Evolutionary conservation across 2,329 filamentous ascomycete species (phyloP), one percentile per base, ranked within the genome.

Genomic region (Epichloe typhina): DNA sequence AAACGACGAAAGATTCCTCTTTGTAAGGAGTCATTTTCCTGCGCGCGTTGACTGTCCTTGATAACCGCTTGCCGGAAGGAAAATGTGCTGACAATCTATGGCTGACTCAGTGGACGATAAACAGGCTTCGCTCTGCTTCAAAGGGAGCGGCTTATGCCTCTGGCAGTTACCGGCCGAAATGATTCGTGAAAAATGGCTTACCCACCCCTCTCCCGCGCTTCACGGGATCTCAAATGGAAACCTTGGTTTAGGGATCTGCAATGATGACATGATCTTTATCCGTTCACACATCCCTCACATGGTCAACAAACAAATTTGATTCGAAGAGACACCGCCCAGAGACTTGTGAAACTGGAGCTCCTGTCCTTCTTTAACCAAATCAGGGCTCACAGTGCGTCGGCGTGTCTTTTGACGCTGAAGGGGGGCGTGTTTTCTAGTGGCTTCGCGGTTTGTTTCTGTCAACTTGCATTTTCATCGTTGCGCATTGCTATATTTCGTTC

Each of bases 81-180:
- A 76, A 73, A 56, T 74, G 70, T 79, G 78, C 80, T 83, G 80
- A 83, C 79, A 80, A 78, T 78, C 75, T 62, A 80, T 80, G 57
- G 84, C 83, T 88, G 83, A 87, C 84, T 82, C 83, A 87, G 84
- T 85, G 79, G 83, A 78, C 83, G 82, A 78, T 84, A 67, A 83
- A 82, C 80, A 88, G 84, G 83, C 83, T 88, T 77, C 84, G 84
- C 77, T 88, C 84, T 76, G 81, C 83, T 77, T 84, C 83, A 64
- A 86, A 84, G 73, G 81, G 80, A 75, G 76, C 72, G 72, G 73
- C 63, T 64, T 61, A 67, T 60, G 65, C 65, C 66, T 66, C 66
- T 59, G 65, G 65, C 63, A 65, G 57, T 59, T 64, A 66, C 58
- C 64, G 64, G 58, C 63, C 65, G 43, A 59, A 59, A 50, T 62